Base-by-base conservation (phyloP, 495 filamentous ascomycete genomes). In the Xylaria cubensis region DNA sequence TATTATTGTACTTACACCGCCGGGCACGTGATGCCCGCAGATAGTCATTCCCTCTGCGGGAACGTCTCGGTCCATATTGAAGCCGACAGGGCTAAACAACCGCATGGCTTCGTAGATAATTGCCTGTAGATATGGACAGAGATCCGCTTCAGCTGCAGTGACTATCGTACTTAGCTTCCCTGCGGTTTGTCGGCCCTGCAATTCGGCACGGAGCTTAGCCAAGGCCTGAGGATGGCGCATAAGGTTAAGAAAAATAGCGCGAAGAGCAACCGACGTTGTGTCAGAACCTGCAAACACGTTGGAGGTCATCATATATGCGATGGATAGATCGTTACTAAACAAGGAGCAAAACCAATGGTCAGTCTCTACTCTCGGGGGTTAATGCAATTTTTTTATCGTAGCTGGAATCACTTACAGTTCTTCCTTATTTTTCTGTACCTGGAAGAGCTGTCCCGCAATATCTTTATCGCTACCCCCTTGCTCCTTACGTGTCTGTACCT, bases 221-320 rank as follows among this genome's bases (percentile, higher is more conserved):
- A 62, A 34, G 9, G 4, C 41, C 0, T 39, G 15, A 9, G 67
- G 67, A 26, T 59, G 53, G 39, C 42, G 24, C 12, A 69, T 59
- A 1, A 69, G 24, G 41, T 62, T 61, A 41, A 69, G 67, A 24
- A 69, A 69, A 36, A 62, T 50, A n/a, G 39, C 55, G 15, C 67
- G 53, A n/a, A 69, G 53, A 13, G 67, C 8, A 21, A 50, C 26
- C 24, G 67, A 69, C 0, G 67, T 69, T 59, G 67, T 69, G 36
- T 69, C 67, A 13, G 67, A 69, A 48, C 67, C 67, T n/a, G 67
- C 67, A 62, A 69, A 62, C 6, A 69, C 55, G 13, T 69, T 69
- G 1, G 53, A 59, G 13, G 67, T 69, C 67, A 69, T 69, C 67
- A 69, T 69, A 12, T 24, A 69, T 15, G 53, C 26, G 24, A 62